Evolutionary conservation across 1,139 yeast species (phyloP).

Genomic region (Candida buenavistaensis): DNA sequence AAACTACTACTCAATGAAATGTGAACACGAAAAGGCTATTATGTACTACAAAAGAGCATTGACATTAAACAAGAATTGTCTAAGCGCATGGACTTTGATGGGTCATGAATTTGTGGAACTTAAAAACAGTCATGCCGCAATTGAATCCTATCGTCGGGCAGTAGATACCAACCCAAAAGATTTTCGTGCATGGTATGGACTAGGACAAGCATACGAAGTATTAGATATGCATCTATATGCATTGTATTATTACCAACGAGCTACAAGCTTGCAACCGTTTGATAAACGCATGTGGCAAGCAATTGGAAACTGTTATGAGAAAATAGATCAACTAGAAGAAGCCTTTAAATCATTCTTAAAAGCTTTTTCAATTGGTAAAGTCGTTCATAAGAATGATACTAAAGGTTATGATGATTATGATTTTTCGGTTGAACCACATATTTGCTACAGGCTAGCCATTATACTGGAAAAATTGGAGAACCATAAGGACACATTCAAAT

Average conservation of each 20-base stretch:
- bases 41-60: conserved; percentile 90
- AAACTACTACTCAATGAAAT: conserved; percentile 86
- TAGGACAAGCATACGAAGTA: conserved; percentile 98
- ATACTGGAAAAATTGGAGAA: conserved; percentile 63
- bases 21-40: conserved; percentile 94
- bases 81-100: conserved; percentile 97
- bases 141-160: conserved; percentile 91
- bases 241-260: conserved; percentile 86
- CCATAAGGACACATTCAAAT: conserved; percentile 52
- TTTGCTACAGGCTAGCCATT: conserved; percentile 68
- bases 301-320: conserved; percentile 85
- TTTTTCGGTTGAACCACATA: conserved; percentile 41
- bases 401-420: conserved; percentile 13
- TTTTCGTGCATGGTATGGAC: conserved; percentile 97
- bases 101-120: conserved; percentile 98
- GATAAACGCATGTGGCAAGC: conserved; percentile 98
- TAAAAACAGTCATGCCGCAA: conserved; percentile 96
- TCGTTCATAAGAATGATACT: conserved; percentile 14
- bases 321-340: conserved; percentile 65
- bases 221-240: conserved; percentile 94
- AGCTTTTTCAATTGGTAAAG: conserved; percentile 50
- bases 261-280: conserved; percentile 82
- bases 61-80: conserved; percentile 73
- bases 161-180: conserved; percentile 88
- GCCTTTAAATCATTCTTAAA: conserved; percentile 62